These are phyloP conservation scores for Prunus armeniaca DNA, from an alignment of 306 rosid species.

Conservation along the genomic window DNA sequence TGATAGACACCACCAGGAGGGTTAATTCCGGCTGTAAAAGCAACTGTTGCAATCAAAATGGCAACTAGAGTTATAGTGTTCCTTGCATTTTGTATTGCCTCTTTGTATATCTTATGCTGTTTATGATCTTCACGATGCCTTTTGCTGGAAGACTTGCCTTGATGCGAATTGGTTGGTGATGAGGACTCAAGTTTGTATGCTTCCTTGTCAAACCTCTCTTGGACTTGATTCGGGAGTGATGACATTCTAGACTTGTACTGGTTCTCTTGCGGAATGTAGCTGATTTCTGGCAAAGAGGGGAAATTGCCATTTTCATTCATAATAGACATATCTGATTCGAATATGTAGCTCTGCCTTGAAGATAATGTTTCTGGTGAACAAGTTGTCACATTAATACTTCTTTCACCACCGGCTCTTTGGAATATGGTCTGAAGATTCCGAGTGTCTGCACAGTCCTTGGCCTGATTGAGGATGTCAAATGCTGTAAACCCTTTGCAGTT, in stretches of 20 bases:
- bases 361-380: slow-evolving; percentile 29
- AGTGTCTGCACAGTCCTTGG: slow-evolving; percentile 32
- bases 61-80: slow-evolving; percentile 62
- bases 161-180: slow-evolving; percentile 19
- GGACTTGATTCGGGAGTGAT: slow-evolving; percentile 32
- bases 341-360: slow-evolving; percentile 16
- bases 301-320: slow-evolving; percentile 15
- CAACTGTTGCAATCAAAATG: slow-evolving; percentile 60
- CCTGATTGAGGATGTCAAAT: slow-evolving; percentile 49
- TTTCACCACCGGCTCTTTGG: slow-evolving; percentile 49
- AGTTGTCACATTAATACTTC: slow-evolving; percentile 26
- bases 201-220: slow-evolving; percentile 30
- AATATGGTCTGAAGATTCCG: slow-evolving; percentile 35
- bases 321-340: slow-evolving; percentile 31
- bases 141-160: slow-evolving; percentile 29
- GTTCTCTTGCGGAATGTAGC: slow-evolving; percentile 28
- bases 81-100: slow-evolving; percentile 69
- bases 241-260: slow-evolving; percentile 17
- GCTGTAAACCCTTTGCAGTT: slow-evolving; percentile 56
- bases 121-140: slow-evolving; percentile 22
- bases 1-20: slow-evolving; percentile 68
- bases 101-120: slow-evolving; percentile 45
- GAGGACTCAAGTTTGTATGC: slow-evolving; percentile 17
- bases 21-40: slow-evolving; percentile 58
- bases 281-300: slow-evolving; percentile 29